Conservation (phyloP, 306 rosid species). For the Herpetospermum pedunculosum region DNA sequence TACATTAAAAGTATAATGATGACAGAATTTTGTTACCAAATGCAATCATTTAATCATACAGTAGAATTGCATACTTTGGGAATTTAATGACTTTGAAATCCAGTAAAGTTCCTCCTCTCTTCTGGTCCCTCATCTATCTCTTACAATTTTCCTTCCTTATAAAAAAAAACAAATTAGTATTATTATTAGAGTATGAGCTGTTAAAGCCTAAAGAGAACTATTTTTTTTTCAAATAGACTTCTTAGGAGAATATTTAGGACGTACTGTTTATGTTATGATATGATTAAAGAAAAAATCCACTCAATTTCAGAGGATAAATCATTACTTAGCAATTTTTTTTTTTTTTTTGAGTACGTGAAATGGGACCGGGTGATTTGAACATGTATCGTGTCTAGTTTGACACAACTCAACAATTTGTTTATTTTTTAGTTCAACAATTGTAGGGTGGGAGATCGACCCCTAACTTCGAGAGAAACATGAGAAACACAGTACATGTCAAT, state of each 20-base stretch:
- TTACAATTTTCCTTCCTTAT: neutral
- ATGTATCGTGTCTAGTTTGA: no score
- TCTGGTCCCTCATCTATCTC: slow-evolving; percentile 10
- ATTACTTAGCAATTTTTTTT: no score
- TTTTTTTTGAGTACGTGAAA: no score
- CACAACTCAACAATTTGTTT: no score
- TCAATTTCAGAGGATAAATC: neutral
- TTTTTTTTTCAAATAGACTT: neutral
- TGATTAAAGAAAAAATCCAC: neutral
- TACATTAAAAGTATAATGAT: neutral
- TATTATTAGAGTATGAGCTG: slow-evolving; percentile 1
- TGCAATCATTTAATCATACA: slow-evolving; percentile 38
- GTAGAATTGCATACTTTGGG: slow-evolving; percentile 44
- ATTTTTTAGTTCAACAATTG: no score
- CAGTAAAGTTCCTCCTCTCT: slow-evolving; percentile 1
- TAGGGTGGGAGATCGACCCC: no score
- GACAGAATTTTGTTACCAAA: slow-evolving; percentile 5
- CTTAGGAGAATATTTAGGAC: neutral
- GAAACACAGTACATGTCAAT: no score
- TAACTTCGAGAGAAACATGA: no score
- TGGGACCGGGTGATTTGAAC: no score
- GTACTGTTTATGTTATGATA: neutral
- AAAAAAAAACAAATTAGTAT: neutral
- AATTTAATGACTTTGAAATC: slow-evolving; percentile 11
- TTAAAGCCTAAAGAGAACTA: slow-evolving; percentile 4